Percentiles rank a stretch among this genome's conserved stretches.
phyloP scores from a whole-genome alignment of 2,329 filamentous ascomycete genomes.

The Epichloe sp. region DNA sequence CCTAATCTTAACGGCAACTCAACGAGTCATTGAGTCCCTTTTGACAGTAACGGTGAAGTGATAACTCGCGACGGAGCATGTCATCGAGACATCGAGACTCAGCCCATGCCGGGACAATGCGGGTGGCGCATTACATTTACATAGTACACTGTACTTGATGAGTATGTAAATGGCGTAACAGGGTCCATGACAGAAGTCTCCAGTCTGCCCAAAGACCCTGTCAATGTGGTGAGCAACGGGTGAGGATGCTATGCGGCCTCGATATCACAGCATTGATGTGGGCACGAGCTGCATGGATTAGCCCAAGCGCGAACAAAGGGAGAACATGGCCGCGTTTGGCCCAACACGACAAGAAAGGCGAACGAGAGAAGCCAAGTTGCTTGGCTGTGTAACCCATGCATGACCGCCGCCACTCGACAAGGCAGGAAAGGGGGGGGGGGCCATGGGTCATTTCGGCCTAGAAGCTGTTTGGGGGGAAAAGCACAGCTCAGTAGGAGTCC shows the following conservation, averaged over 20 bases:
- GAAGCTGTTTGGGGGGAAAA: neutral
- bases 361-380: neutral
- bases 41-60: neutral
- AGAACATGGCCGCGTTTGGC: neutral
- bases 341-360: neutral
- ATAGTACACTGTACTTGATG: neutral
- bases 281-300: neutral
- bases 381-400: conserved; percentile 5
- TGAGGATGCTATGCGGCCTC: neutral
- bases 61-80: neutral
- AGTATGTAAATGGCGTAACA: neutral
- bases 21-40: conserved; percentile 2
- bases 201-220: neutral
- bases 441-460: neutral
- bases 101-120: neutral
- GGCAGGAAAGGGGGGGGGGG: neutral
- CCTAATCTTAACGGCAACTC: neutral
- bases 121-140: neutral
- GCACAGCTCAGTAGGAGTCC: neutral
- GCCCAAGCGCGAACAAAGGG: neutral
- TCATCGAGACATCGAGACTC: neutral
- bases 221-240: neutral
- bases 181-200: neutral
- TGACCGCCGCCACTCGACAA: conserved; percentile 5
- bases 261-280: neutral